A percentile compares a stretch with the other conserved stretches of the same genome.
phyloP scores from a whole-genome alignment of 106 monocot genomes.

The Hemerocallis citrina region DNA sequence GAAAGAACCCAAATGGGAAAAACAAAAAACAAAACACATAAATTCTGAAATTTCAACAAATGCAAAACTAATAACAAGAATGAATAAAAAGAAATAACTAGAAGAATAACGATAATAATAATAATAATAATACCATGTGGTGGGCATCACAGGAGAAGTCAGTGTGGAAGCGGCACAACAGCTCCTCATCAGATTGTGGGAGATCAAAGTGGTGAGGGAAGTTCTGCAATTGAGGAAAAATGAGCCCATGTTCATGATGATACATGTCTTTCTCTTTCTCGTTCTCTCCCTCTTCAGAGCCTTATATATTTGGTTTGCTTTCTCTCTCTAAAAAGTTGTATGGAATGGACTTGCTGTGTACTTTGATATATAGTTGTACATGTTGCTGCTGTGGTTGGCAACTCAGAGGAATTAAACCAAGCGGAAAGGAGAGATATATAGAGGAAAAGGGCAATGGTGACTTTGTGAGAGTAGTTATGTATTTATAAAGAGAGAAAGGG shows the following conservation, averaged over 20 bases:
- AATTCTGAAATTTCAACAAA: too few species aligned
- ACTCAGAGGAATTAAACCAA: background rate
- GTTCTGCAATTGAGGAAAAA: background rate
- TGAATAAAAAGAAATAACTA: background rate
- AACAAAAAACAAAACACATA: too few species aligned
- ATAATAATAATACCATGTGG: background rate
- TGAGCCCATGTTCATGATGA: background rate
- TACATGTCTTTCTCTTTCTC: too few species aligned
- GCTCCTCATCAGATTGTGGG: background rate
- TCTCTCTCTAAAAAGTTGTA: background rate
- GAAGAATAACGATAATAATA: background rate
- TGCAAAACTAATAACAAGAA: background rate
- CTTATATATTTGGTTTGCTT: background rate
- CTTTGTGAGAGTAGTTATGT: background rate
- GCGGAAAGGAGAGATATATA: background rate
- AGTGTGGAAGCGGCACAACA: conserved; percentile 1
- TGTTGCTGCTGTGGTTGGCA: background rate
- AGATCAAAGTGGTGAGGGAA: conserved; percentile 1
- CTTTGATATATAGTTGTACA: too few species aligned
- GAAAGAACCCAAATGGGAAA: too few species aligned
- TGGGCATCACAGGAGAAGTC: background rate
- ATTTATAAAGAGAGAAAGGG: background rate
- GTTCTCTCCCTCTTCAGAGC: background rate
- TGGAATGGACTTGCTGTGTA: background rate
- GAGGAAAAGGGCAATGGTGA: background rate